Evolutionary conservation across 2,329 filamentous ascomycete species (phyloP), one percentile per base, ranked within the genome.

Genomic region (Delphinella strobiligena): DNA sequence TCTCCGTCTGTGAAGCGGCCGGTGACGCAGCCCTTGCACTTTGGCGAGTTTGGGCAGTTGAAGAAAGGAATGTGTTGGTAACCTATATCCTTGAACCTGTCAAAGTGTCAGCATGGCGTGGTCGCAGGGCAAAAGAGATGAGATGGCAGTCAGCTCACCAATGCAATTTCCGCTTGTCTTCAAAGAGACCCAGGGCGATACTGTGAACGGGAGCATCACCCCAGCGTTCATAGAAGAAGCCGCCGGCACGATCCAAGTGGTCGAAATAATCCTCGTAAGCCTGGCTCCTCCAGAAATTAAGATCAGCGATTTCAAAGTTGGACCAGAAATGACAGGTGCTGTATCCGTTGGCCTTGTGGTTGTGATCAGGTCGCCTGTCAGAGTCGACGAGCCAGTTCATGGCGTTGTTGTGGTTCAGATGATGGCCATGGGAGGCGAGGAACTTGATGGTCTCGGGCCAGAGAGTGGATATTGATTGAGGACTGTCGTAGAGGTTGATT

Each of bases 241-340:
- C 91, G 29, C 91, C 91, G 0, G 88, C 85, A 15, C 83, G 77
- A 61, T 98, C 91, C 24, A 98, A 72, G 61, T 96, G 87, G 55
- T 93, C 79, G 58, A 98, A 98, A 62, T 95, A 98, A 47, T 93
- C 87, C 56, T 93, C 83, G 57, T 98, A 98, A 34, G 77, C 72
- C 58, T 88, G 76, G 55, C 86, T 84, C 36, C 91, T 72, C 84
- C 87, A 98, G 62, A 98, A 94, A 47, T 75, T 75, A 73, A 98
- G 75, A 60, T 95, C 86, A 34, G 75, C 89, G 52, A 98, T 89
- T 63, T 98, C 91, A 53, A 98, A 98, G 62, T 98, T 98, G 54
- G 81, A 91, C 91, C 91, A 98, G 69, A 98, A 98, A 62, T 98
- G 91, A 60, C 91, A 98, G 2, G 91, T 96, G 24, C 86, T 93